Base-by-base conservation (phyloP, 306 rosid species). In the Trifolium subterraneum region DNA sequence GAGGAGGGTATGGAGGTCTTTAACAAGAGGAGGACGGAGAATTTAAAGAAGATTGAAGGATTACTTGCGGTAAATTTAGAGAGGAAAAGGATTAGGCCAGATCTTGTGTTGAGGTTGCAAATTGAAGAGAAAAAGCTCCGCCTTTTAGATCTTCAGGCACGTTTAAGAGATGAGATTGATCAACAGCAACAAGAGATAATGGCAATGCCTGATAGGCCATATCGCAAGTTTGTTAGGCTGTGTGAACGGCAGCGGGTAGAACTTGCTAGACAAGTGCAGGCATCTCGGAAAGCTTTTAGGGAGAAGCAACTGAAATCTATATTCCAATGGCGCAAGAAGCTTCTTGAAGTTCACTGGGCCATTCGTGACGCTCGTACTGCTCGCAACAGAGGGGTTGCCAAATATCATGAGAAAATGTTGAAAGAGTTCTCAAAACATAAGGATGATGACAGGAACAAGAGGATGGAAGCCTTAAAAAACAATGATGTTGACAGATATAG, bases 171-270 rank as follows among this genome's bases (percentile, higher is more conserved):
- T 61, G 98, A 94, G 87, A 88, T 94, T 73, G 97, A 94, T 86
- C 96, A 91, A 75, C 98, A 91, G 36, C 98, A 94, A 81, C 97
- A 94, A 76, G 95, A 94, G 87, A 94, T 94, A 83, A 91, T 94
- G 97, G 93, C 96, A 78, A 94, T 94, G 97, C 94, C 97, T 16
- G 98, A 94, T 47, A 90, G 98, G 86, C 96, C 95, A 61, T 91
- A 94, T 72, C 87, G 97, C 42, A 94, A 91, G 86, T 94, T 94
- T 89, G 97, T 94, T 61, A 87, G 87, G 47, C 76, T 91, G 72
- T 94, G 98, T 70, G 98, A 94, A 87, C 98, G 97, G 58, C 98
- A 94, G 81, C 97, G 97, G 18, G 54, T 90, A 84, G 98, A 94
- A 75, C 92, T 94, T 35, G 68, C 93, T 45, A 85, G 98, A 76